Percentiles rank a stretch among this genome's conserved stretches.
These are phyloP conservation scores for Trypanosoma theileri DNA, from an alignment of 208 protist genomes.

Conservation along the genomic window DNA sequence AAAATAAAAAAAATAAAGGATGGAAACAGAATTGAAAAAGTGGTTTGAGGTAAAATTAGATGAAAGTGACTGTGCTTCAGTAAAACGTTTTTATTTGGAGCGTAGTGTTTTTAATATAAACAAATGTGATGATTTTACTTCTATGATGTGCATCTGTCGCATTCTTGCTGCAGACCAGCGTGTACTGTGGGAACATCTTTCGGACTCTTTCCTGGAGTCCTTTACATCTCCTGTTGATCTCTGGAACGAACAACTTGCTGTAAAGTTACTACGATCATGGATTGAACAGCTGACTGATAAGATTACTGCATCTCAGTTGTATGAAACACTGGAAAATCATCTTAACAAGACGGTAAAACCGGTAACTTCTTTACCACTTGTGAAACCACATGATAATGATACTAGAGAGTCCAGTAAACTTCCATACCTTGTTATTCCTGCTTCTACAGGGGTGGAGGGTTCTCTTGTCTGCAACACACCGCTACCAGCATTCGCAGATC, in stretches of 20 bases:
- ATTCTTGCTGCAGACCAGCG: conserved; percentile 69
- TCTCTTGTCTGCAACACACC: conserved; percentile 56
- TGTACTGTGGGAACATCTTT: conserved; percentile 74
- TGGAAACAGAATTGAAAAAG: conserved; percentile 18
- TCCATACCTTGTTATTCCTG: conserved; percentile 11
- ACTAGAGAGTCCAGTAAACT: background rate
- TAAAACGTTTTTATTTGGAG: conserved; percentile 63
- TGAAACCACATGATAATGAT: background rate
- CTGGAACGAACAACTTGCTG: conserved; percentile 87
- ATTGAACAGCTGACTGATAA: conserved; percentile 22
- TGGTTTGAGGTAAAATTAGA: conserved; percentile 51
- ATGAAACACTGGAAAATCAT: conserved; percentile 42
- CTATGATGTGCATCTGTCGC: conserved; percentile 41
- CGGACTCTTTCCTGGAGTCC: conserved; percentile 26
- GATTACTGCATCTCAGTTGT: conserved; percentile 4
- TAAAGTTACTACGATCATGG: conserved; percentile 62
- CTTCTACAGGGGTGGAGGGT: conserved; percentile 56
- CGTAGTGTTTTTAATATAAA: background rate
- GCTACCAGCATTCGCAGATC: conserved; percentile 46
- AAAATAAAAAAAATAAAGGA: background rate
- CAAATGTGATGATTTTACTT: conserved; percentile 13
- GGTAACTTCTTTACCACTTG: background rate
- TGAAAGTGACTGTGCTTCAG: conserved; percentile 44
- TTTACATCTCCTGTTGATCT: conserved; percentile 41
- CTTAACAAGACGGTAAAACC: conserved; percentile 46